Conservation (phyloP, 2,329 filamentous ascomycete genomes). For the Alternaria novae-zelandiae region DNA sequence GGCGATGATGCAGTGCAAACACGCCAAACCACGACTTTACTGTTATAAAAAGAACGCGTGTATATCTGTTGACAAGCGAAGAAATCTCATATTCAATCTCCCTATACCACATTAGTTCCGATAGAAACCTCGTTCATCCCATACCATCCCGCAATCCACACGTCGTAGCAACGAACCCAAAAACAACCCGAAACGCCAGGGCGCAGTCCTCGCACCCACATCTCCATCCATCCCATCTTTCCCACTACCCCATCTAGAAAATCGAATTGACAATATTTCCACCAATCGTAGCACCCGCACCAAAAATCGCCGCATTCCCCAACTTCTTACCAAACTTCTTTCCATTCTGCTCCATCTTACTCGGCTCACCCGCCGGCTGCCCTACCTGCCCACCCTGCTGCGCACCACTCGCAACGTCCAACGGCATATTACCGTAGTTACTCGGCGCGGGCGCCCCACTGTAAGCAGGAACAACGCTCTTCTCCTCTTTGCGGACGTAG, state of each 20-base stretch:
- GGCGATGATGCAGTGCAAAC: not conserved
- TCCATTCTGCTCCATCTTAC: constrained; percentile 75
- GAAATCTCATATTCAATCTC: not conserved
- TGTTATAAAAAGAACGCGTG: not conserved
- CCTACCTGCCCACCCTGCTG: constrained; percentile 4
- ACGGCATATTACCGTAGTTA: constrained; percentile 74
- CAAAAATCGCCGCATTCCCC: constrained; percentile 85
- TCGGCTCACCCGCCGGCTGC: constrained; percentile 53
- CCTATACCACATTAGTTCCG: not conserved
- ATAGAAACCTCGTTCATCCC: not conserved
- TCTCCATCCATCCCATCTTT: too few relatives aligned
- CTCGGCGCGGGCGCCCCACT: constrained; percentile 54
- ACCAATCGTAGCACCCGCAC: constrained; percentile 89
- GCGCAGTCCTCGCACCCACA: too few relatives aligned
- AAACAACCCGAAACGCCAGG: not conserved
- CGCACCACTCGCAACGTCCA: constrained; percentile 72
- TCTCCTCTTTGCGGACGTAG: constrained; percentile 78
- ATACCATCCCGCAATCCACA: not conserved
- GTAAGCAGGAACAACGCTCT: constrained; percentile 53
- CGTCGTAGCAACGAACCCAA: not conserved
- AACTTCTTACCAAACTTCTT: constrained; percentile 98
- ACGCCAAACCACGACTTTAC: too few relatives aligned
- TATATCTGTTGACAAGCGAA: not conserved
- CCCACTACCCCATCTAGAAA: constrained; percentile 12
- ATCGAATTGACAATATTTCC: constrained; percentile 73